Evolutionary conservation across 805 yeast genomes (phyloP).

Genomic region (Zygotorulaspora chibaensis): DNA sequence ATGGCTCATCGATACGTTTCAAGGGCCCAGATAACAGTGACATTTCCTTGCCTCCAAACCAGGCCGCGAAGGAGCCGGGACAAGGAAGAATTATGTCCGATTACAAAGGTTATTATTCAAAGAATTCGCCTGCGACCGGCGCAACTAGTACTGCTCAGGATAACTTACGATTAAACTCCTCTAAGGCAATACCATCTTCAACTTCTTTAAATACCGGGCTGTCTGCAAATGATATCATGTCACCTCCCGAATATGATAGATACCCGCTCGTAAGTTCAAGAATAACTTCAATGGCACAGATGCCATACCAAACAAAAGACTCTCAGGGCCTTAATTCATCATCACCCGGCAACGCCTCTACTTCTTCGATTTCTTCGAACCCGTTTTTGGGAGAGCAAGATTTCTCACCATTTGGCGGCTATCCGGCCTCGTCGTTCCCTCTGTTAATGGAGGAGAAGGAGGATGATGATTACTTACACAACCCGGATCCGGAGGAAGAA

Average conservation of each 20-base stretch:
- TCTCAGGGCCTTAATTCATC: constrained; percentile 24
- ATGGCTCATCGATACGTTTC: constrained; percentile 11
- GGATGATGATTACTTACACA: constrained; percentile 90
- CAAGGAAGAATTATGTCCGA: constrained; percentile 18
- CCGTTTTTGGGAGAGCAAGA: constrained; percentile 55
- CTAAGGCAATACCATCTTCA: constrained; percentile 15
- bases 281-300: constrained; percentile 47
- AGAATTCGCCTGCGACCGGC: constrained; percentile 12
- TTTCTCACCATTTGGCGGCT: constrained; percentile 92
- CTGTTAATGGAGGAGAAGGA: constrained; percentile 88
- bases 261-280: constrained; percentile 61
- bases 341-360: constrained; percentile 24
- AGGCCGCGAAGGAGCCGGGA: constrained; percentile 1
- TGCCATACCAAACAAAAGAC: constrained; percentile 5
- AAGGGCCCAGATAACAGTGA: constrained; percentile 11
- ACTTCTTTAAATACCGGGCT: constrained; percentile 15
- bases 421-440: constrained; percentile 91
- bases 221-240: constrained; percentile 24
- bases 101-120: constrained; percentile 34
- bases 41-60: constrained; percentile 7
- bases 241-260: constrained; percentile 60
- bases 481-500: constrained; percentile 93
- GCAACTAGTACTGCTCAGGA: constrained; percentile 5
- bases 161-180: constrained; percentile 4
- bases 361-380: constrained; percentile 31